phyloP scores from a whole-genome alignment of 2,329 filamentous ascomycete species.

The Hawksworthiomyces lignivorus region DNA sequence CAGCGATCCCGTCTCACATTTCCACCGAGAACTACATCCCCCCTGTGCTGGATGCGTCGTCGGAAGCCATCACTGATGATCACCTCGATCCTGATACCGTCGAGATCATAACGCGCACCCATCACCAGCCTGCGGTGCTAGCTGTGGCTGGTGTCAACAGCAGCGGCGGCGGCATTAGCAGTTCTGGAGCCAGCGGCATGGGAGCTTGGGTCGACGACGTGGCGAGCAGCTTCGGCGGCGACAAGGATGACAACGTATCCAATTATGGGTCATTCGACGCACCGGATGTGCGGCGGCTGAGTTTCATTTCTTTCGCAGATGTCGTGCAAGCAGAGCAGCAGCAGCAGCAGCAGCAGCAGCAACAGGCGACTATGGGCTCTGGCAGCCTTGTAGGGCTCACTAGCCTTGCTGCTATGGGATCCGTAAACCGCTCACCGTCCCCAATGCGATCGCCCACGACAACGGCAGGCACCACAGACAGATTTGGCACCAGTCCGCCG shows the following conservation, averaged over 20 bases:
- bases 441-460: conserved; percentile 70
- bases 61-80: conserved; percentile 82
- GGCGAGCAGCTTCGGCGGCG: conserved; percentile 41
- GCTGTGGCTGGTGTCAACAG: conserved; percentile 49
- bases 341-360: conserved; percentile 15
- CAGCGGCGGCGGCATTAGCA: conserved; percentile 22
- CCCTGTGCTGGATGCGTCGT: conserved; percentile 82
- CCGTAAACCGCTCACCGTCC: conserved; percentile 63
- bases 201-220: conserved; percentile 52
- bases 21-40: conserved; percentile 92
- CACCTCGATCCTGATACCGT: conserved; percentile 80
- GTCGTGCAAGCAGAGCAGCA: conserved; percentile 77
- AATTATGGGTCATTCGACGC: conserved; percentile 73
- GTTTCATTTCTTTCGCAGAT: conserved; percentile 95
- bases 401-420: conserved; percentile 41
- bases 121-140: conserved; percentile 70
- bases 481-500: conserved; percentile 58
- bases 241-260: conserved; percentile 53
- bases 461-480: conserved; percentile 25
- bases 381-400: conserved; percentile 55
- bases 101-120: conserved; percentile 82
- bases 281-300: conserved; percentile 72
- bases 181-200: conserved; percentile 29
- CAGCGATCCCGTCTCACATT: conserved; percentile 88
- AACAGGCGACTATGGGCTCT: conserved; percentile 24